Base-by-base conservation (phyloP, 805 yeast genomes). In the Pichia pseudocactophila region DNA sequence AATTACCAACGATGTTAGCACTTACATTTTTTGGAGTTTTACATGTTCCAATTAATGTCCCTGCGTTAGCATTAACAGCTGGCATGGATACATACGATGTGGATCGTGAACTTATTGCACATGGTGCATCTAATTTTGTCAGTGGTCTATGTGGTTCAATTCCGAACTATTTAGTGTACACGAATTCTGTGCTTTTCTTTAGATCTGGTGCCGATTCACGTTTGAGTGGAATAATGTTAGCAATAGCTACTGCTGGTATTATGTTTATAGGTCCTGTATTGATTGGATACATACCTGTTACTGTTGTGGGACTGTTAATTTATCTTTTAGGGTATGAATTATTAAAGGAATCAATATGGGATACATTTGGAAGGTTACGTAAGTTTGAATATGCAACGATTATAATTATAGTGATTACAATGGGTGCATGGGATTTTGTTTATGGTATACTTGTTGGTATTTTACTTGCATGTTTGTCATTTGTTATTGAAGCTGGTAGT, bases 1-100 rank as follows among this genome's bases (percentile, higher is more conserved):
- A 88, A 54, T 47, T 88, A 16, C 98, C 98, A 6, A 82, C 95
- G 2, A 92, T 92, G 96, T 64, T 90, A 42, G 98, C 98, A 0
- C 68, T 92, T 49, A 89, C 97, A 0, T 92, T 92, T 58, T 92
- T 92, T 56, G 98, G 98, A 11, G 82, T 92, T 32, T 65, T 92
- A 42, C 98, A 92, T 55, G 98, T 92, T 10, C 98, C 98, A 4
- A 92, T 92, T 46, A 92, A 92, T 58, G 97, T 92, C 12, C 98
- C 98, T 1, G 97, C 98, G 0, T 69, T 92, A 37, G 97, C 97
- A 0, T 92, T 89, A 15, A 82, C 95, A 6, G 74, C 86, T 1
- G 85, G 86, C 3, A 81, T 84, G 73, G 92, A 84, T 60, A 80
- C 80, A 43, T 76, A 84, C 50, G 95, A 89, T 58, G 95, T 92